Base-by-base conservation (phyloP, 371 early-diverging fungal genomes). In the Syncephalastrum sp. region DNA sequence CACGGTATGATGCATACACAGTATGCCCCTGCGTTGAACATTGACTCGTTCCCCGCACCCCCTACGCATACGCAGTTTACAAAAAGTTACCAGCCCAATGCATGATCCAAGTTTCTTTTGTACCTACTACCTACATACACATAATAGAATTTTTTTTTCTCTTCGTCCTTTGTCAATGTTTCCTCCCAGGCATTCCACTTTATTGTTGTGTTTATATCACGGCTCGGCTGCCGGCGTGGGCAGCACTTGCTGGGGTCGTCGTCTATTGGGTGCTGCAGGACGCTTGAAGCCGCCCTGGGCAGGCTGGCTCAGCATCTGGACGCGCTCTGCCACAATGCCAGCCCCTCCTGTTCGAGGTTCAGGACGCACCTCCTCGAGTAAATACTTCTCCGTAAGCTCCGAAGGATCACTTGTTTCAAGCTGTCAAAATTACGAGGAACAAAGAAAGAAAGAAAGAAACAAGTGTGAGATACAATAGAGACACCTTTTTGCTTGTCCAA, bases 371-470 rank as follows among this genome's bases (percentile, higher is more conserved):
- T 88, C 88, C 38, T 86, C 87, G 27, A 65, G 60, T 6, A 91
- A 63, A 45, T 79, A 84, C 0, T 70, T 60, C 27, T 79, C 75
- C 5, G 85, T 81, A 44, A 93, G 54, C 48, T 91, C 93, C 7
- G 59, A 53, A 1, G 82, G 70, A 60, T 83, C 82, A 54, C 88
- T 91, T 13, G 91, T 83, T 70, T 93, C 93, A 52, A 87, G 61
- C 83, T 85, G 55, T 5, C 43, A 42, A 48, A 45, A 45, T 15
- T 27, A 27, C 7, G 27, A 27, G 27, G 7, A 5, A 27, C 27
- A 27, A 27, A 27, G 5, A 10, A 46, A 19, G 19, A 48, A 50
- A 29, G 3, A 17, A 21, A 21, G 21, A 21, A 21, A 21, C 2
- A 29, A 7, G 4, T 29, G 7, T 29, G 29, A 29, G 29, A 29